Evolutionary conservation across 225 moss, liverwort and hornwort species (phyloP), one percentile per base, ranked within the genome.

Genomic region (Pseudoscleropodium purum): DNA sequence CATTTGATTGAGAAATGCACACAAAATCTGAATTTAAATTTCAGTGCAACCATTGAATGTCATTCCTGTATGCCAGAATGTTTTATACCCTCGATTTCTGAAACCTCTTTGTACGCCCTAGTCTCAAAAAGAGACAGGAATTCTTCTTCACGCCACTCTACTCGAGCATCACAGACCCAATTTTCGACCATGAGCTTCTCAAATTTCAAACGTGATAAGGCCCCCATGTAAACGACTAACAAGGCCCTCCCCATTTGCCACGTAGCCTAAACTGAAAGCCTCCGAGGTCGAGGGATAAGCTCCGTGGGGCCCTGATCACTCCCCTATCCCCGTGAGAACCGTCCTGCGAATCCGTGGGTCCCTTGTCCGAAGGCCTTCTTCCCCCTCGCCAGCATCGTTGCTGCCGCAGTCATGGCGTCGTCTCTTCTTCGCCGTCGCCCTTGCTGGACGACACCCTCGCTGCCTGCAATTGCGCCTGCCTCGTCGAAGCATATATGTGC

Each of bases 381-480:
- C 8, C 29, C 10, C 75, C 31, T 75, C 49, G 70, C 79, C 77
- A 81, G 70, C 67, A 88, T 87, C 66, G 91, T 86, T 83, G 85
- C 89, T 65, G 54, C 79, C 67, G 87, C 88, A 92, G 91, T 88
- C 69, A 94, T 94, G 93, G 92, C 93, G 88, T 90, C 93, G 65
- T 81, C 90, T 73, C 84, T 94, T 5, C 30, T 90, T 31, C 81
- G 64, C 84, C 86, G 86, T 62, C 92, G 92, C 76, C 81, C 91
- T 13, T 94, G 93, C 88, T 88, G 88, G 85, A 63, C 87, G 56
- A 68, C 87, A 5, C 47, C 84, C 18, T 70, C 90, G 61, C 26
- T 82, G 30, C 77, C 89, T 34, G 66, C 78, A 61, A 57, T 80
- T 84, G 68, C 86, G 16, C 33, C 91, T 30, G 29, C 90, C 30